phyloP scores from a whole-genome alignment of 2,329 filamentous ascomycete species.

The Aureobasidium sp. region DNA sequence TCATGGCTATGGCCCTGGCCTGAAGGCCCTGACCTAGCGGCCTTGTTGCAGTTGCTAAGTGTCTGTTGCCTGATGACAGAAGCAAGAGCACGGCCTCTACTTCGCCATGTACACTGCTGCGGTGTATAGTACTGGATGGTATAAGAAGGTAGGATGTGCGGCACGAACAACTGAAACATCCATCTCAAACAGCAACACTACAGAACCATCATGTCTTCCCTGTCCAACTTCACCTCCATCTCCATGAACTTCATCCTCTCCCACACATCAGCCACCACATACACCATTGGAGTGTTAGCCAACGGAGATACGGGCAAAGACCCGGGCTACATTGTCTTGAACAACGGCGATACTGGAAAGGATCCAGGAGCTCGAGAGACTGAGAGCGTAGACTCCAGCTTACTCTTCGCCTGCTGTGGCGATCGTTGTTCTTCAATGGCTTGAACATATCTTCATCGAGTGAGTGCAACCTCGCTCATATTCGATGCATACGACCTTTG shows the following conservation, averaged over 20 bases:
- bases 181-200: not conserved
- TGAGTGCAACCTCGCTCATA: not conserved
- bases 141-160: conserved; percentile 9
- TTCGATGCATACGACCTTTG: not conserved
- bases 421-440: not conserved
- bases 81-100: conserved; percentile 11
- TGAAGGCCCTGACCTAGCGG: conserved; percentile 8
- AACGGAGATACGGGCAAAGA: conserved; percentile 8
- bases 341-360: conserved; percentile 9
- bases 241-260: conserved; percentile 4
- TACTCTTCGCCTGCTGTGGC: not conserved
- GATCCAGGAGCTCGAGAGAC: not conserved
- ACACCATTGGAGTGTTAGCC: not conserved
- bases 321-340: conserved; percentile 2
- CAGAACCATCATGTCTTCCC: not conserved
- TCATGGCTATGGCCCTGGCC: conserved; percentile 3
- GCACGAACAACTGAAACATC: conserved; percentile 4
- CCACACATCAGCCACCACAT: not conserved
- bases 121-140: not conserved
- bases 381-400: not conserved
- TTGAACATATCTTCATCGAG: not conserved
- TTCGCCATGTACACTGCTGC: not conserved
- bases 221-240: not conserved
- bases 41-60: not conserved
- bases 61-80: conserved; percentile 13